Percentiles rank a stretch among this genome's conserved stretches.
Conservation (phyloP, 352 stramenopile species). For the Phytophthora pseudosyringae region DNA sequence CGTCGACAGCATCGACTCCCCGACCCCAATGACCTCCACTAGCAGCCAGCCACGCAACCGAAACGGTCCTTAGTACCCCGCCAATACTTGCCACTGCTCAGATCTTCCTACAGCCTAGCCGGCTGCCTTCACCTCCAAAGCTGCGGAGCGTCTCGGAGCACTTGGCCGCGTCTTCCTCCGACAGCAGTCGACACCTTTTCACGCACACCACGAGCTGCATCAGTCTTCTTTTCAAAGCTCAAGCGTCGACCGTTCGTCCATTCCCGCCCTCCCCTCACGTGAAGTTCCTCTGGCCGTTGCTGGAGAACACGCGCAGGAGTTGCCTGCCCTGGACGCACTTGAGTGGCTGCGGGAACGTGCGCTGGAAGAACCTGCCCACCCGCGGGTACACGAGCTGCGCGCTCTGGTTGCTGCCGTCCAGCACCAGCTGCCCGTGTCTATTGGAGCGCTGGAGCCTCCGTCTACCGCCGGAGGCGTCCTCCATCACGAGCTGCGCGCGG, state of each 20-base stretch:
- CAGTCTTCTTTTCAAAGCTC: background rate
- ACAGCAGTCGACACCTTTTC: slow-evolving; percentile 35
- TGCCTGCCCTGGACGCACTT: slow-evolving; percentile 50
- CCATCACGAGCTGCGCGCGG: slow-evolving; percentile 43
- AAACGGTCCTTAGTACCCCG: background rate
- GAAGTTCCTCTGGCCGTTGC: slow-evolving; percentile 47
- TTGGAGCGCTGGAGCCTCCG: slow-evolving; percentile 39
- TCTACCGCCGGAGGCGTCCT: slow-evolving; percentile 12
- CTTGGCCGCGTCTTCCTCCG: slow-evolving; percentile 36
- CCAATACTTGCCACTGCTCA: background rate
- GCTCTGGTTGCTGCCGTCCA: slow-evolving; percentile 42
- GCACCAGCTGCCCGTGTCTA: slow-evolving; percentile 45
- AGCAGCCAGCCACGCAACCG: background rate
- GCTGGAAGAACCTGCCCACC: slow-evolving; percentile 42
- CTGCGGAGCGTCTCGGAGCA: slow-evolving; percentile 34
- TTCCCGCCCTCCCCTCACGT: slow-evolving; percentile 35
- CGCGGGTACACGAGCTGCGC: slow-evolving; percentile 55
- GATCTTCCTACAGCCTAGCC: too few species aligned
- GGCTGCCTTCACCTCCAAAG: slow-evolving; percentile 34
- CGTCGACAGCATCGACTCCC: slow-evolving; percentile 28
- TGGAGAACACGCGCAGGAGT: slow-evolving; percentile 56
- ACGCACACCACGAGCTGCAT: background rate
- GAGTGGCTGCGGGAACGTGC: slow-evolving; percentile 61
- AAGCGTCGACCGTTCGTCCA: background rate
- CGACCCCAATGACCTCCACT: slow-evolving; percentile 45